Conservation (phyloP, 1,284 basidiomycete species). For the Marasmius sp. region DNA sequence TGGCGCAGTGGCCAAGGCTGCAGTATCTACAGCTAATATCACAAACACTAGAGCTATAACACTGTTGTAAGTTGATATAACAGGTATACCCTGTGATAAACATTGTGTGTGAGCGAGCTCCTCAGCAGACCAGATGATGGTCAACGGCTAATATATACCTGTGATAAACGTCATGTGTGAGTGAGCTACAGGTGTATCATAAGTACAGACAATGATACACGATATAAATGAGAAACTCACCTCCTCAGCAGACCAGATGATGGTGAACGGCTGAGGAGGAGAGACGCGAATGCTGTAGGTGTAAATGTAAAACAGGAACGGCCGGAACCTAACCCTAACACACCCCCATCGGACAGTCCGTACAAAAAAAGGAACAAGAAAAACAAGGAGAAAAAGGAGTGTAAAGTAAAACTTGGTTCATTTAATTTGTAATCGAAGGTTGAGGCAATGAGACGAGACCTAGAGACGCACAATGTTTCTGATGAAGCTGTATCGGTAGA, state of each 20-base stretch:
- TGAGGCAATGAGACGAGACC: not conserved
- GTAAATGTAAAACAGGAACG: not conserved
- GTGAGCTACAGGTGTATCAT: not conserved
- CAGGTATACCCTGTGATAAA: no score
- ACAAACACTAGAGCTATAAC: no score
- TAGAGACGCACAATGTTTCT: not conserved
- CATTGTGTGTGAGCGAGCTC: no score
- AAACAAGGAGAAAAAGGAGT: not conserved
- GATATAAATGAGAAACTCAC: not conserved
- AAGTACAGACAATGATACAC: not conserved
- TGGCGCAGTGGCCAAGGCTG: no score
- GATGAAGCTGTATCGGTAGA: not conserved
- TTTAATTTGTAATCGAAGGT: not conserved
- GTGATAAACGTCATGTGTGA: not conserved
- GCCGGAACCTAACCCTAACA: not conserved
- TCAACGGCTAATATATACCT: not conserved
- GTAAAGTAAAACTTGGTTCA: not conserved
- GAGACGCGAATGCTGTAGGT: not conserved
- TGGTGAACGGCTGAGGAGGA: not conserved
- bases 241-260: not conserved
- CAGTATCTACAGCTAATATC: no score
- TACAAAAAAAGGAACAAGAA: not conserved
- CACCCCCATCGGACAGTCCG: not conserved
- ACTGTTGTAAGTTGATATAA: no score
- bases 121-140: not conserved